Evolutionary conservation across 768 basidiomycete species (phyloP).

Genomic region (Plicaturopsis crispa): DNA sequence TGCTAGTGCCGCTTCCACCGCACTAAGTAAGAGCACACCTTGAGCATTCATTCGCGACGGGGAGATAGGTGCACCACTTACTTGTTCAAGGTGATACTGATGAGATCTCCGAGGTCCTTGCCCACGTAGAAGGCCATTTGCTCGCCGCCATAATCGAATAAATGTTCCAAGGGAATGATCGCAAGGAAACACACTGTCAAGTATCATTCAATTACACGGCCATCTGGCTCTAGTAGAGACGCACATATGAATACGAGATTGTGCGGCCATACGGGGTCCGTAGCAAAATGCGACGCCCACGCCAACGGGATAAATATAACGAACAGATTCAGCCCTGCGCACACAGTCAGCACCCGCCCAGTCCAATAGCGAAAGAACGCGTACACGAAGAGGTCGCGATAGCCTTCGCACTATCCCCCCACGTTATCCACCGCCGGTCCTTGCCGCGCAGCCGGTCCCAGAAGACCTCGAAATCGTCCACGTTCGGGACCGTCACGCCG

Average conservation of each 20-base stretch:
- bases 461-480: too few relatives aligned
- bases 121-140: constrained; percentile 44
- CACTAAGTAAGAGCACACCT: constrained; percentile 27
- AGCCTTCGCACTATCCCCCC: constrained; percentile 34
- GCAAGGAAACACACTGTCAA: constrained; percentile 52
- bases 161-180: constrained; percentile 56
- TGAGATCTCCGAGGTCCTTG: constrained; percentile 55
- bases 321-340: constrained; percentile 50
- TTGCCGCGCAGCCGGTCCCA: constrained; percentile 19
- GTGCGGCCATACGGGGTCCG: constrained; percentile 20
- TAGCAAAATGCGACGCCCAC: constrained; percentile 48
- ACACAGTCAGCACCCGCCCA: not conserved
- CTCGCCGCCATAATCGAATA: constrained; percentile 62
- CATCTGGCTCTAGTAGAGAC: constrained; percentile 11
- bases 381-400: constrained; percentile 48
- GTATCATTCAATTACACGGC: constrained; percentile 4
- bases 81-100: constrained; percentile 63
- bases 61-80: constrained; percentile 19
- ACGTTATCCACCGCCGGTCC: constrained; percentile 28
- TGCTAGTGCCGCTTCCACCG: constrained; percentile 66
- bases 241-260: constrained; percentile 37
- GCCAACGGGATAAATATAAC: constrained; percentile 51
- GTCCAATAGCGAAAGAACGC: constrained; percentile 13
- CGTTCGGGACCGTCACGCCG: too few relatives aligned
- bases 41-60: not conserved